These are phyloP conservation scores for Austropuccinia psidii DNA, from an alignment of 1,284 basidiomycete species.

Conservation along the genomic window DNA sequence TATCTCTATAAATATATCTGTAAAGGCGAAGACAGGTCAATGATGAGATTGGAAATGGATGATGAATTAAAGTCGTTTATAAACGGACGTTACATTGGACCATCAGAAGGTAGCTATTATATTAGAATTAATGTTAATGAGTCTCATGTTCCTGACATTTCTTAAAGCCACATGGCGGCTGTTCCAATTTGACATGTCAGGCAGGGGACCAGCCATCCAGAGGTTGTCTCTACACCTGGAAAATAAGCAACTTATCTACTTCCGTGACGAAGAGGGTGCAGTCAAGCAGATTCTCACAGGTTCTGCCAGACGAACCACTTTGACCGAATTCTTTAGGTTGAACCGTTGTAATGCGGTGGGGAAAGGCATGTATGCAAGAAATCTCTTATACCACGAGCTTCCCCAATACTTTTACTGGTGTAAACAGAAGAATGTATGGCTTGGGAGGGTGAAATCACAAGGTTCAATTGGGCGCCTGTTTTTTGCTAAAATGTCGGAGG, in stretches of 20 bases:
- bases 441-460: not conserved
- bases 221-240: not conserved
- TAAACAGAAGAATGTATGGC: not conserved
- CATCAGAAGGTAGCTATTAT: not conserved
- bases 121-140: not conserved
- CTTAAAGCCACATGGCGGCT: not conserved
- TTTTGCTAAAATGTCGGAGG: not conserved
- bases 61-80: not conserved
- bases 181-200: not conserved
- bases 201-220: not conserved
- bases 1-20: slow-evolving; percentile 21
- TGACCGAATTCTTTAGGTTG: not conserved
- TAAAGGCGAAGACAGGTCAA: not conserved
- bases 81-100: not conserved
- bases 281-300: not conserved
- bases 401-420: not conserved
- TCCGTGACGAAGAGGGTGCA: not conserved
- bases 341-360: not conserved
- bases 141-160: not conserved
- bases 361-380: not conserved
- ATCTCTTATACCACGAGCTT: not conserved
- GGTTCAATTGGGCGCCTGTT: not conserved
- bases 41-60: not conserved
- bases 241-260: not conserved
- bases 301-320: not conserved